A percentile compares a stretch with the other conserved stretches of the same genome.
Evolutionary conservation across 179 eudicot genomes (phyloP).

Genomic region (Drosera spatulata): DNA sequence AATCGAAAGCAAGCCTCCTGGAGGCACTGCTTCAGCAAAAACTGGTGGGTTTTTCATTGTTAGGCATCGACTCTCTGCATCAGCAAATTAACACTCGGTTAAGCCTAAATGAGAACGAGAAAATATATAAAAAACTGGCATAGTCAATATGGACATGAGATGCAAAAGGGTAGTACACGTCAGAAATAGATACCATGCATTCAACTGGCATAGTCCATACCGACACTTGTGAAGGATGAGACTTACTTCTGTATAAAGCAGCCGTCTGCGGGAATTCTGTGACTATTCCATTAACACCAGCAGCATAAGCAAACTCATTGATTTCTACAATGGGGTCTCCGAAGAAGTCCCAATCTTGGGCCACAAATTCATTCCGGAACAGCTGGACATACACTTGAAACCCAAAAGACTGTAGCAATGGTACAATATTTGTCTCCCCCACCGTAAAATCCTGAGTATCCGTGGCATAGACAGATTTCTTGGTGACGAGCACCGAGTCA

Average conservation of each 20-base stretch:
- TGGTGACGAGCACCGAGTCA: slow-evolving; percentile 44
- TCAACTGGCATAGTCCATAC: too few species aligned
- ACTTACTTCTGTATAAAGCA: slow-evolving; percentile 68
- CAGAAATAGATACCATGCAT: too few species aligned
- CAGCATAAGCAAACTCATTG: slow-evolving; percentile 27
- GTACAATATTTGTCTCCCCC: slow-evolving; percentile 33
- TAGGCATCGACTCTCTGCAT: too few species aligned
- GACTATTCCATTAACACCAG: slow-evolving; percentile 59
- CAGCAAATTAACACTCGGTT: too few species aligned
- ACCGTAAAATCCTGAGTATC: slow-evolving; percentile 16
- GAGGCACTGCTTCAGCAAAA: too few species aligned
- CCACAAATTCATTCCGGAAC: slow-evolving; percentile 56
- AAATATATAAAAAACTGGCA: too few species aligned
- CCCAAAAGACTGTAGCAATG: slow-evolving; percentile 41
- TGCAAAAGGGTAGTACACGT: too few species aligned
- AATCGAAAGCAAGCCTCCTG: too few species aligned
- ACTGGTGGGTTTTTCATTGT: too few species aligned
- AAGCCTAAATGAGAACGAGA: too few species aligned
- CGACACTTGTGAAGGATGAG: too few species aligned
- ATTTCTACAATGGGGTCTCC: slow-evolving; percentile 59
- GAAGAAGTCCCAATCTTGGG: slow-evolving; percentile 72
- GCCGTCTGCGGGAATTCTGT: slow-evolving; percentile 77
- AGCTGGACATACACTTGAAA: slow-evolving; percentile 48
- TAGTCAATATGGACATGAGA: too few species aligned
- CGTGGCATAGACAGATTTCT: slow-evolving; percentile 44